These are phyloP conservation scores for Pseudoscleropodium purum DNA, from an alignment of 225 moss, liverwort and hornwort genomes.

Conservation along the genomic window DNA sequence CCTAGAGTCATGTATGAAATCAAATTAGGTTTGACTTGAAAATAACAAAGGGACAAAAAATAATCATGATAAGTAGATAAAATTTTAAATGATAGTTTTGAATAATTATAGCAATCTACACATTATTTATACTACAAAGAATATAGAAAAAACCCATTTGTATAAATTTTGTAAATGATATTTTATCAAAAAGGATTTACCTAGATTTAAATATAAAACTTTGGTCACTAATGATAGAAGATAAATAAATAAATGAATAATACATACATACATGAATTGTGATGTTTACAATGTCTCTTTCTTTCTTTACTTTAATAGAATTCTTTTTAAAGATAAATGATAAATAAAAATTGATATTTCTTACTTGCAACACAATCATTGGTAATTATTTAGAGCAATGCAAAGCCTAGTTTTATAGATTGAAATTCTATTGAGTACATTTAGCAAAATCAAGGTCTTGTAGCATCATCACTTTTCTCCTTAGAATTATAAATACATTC, in stretches of 20 bases:
- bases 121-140: not conserved
- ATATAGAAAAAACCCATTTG: not conserved
- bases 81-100: not conserved
- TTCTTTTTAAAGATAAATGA: too few species aligned
- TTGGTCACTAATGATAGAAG: too few species aligned
- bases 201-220: not conserved
- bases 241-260: not conserved
- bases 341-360: not conserved
- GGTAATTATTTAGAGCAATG: rapidly evolving
- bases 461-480: not conserved
- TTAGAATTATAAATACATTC: too few species aligned
- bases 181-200: not conserved
- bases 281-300: not conserved
- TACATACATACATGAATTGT: not conserved
- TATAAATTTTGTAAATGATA: rapidly evolving
- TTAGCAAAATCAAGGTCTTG: not conserved
- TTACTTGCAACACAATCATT: not conserved
- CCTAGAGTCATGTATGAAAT: not conserved
- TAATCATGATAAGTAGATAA: not conserved
- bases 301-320: rapidly evolving
- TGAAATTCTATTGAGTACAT: not conserved
- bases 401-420: not conserved
- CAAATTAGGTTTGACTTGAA: not conserved
- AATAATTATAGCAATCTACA: not conserved
- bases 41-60: not conserved